Percentiles rank a stretch among this genome's conserved stretches.
Conservation (phyloP, 768 basidiomycete species). For the Hygrocybe coccinea region DNA sequence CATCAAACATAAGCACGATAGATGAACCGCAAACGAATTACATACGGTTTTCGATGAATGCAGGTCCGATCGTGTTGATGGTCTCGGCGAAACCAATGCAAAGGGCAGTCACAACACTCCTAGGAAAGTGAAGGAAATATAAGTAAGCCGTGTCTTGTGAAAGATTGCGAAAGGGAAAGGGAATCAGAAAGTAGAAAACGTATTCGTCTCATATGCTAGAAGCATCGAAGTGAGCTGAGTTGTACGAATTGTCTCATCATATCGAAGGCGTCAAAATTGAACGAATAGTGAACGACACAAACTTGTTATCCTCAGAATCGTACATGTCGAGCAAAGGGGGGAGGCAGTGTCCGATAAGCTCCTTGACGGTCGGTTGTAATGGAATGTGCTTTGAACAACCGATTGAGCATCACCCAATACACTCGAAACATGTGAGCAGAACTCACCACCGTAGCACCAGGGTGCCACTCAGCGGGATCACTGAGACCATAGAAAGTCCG, state of each 20-base stretch:
- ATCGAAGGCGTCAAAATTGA: not conserved
- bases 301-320: conserved; percentile 96
- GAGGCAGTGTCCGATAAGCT: conserved; percentile 72
- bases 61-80: conserved; percentile 87
- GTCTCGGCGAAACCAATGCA: conserved; percentile 89
- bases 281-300: conserved; percentile 33
- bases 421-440: not conserved
- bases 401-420: not conserved
- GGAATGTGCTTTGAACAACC: conserved; percentile 35
- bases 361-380: conserved; percentile 64
- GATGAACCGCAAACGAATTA: conserved; percentile 8
- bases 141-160: conserved; percentile 15
- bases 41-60: conserved; percentile 74
- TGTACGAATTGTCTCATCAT: conserved; percentile 45
- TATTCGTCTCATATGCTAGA: conserved; percentile 54
- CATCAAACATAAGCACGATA: conserved; percentile 7
- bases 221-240: conserved; percentile 81
- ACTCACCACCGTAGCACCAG: conserved; percentile 65
- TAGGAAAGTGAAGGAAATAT: conserved; percentile 29
- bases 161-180: conserved; percentile 9
- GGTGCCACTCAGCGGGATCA: conserved; percentile 74
- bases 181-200: conserved; percentile 34
- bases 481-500: conserved; percentile 89
- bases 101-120: conserved; percentile 81
- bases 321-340: conserved; percentile 81